Evolutionary conservation across 331 rosid genomes (phyloP), one percentile per base, ranked within the genome.

Genomic region (Acacia pycnantha): DNA sequence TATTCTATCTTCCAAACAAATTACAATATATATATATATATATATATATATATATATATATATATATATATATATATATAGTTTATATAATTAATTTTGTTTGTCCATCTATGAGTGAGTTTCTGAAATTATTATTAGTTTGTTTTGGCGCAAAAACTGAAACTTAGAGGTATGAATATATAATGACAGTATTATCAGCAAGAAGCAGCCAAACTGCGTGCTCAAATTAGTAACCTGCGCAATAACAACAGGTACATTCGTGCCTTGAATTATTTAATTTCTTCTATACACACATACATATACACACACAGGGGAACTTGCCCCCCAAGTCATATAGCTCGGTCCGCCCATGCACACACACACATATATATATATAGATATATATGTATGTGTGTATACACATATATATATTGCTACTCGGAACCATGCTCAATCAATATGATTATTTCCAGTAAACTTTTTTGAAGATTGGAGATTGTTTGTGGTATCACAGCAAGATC

Each of bases 161-260:
- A 75, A 35, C 69, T 64, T 73, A 26, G 44, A 44, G 15, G 67
- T 24, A 62, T 68, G 46, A 11, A 56, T 79, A n/a, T 37, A 66
- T 43, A 56, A 70, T 88, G 51, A 76, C 91, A 96, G 98, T 91
- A 79, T 89, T 96, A 96, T 78, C 97, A 91, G 82, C 92, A 92
- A 86, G 99, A 96, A 86, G 93, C 99, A 77, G 90, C 82, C 2
- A 96, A 92, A 84, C 86, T 96, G 31, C 94, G 94, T 3, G 74
- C 11, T 10, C 97, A 92, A 82, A 96, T 96, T 22, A 86, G 81
- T 56, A 78, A 76, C 70, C 79, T 94, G 84, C 97, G 92, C 88
- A 92, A 92, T 33, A 79, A 79, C 80, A 96, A 90, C 90, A 88
- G 93, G 98, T 87, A 89, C 14, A 7, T 16, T 9, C 50, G 27